phyloP scores from a whole-genome alignment of 1,139 yeast species.

The Pneumocystis wakefieldiae region DNA sequence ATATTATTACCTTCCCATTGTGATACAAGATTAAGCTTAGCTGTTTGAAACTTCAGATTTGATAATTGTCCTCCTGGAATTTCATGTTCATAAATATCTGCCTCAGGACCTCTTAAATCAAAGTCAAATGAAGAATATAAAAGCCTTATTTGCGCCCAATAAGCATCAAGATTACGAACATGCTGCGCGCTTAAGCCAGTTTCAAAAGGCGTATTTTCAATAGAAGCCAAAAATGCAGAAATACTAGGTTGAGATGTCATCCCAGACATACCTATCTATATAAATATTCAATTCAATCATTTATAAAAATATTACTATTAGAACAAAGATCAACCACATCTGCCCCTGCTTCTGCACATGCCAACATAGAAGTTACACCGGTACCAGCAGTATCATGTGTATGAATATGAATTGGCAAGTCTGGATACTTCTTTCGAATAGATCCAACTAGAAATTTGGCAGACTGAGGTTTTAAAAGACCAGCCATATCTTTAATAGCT shows the following conservation, averaged over 20 bases:
- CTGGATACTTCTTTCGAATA: slow-evolving; percentile 75
- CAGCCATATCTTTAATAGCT: slow-evolving; percentile 99
- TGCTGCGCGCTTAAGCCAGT: slow-evolving; percentile 54
- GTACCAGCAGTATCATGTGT: slow-evolving; percentile 99
- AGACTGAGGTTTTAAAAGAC: slow-evolving; percentile 91
- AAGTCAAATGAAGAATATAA: slow-evolving; percentile 95
- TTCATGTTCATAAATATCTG: slow-evolving; percentile 95
- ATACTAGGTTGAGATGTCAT: slow-evolving; percentile 96
- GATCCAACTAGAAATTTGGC: slow-evolving; percentile 67
- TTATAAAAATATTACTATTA: slow-evolving; percentile 28
- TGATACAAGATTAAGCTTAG: slow-evolving; percentile 91
- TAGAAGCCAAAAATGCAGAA: slow-evolving; percentile 78
- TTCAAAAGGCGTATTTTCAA: slow-evolving; percentile 62
- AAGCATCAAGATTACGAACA: slow-evolving; percentile 72
- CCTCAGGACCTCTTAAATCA: slow-evolving; percentile 97
- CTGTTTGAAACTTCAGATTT: slow-evolving; percentile 94
- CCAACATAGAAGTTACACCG: slow-evolving; percentile 93
- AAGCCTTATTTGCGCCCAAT: slow-evolving; percentile 98
- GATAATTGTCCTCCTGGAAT: slow-evolving; percentile 99
- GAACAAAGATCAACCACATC: slow-evolving; percentile 96
- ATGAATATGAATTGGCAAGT: slow-evolving; percentile 93
- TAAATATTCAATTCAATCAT: slow-evolving; percentile 17
- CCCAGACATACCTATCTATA: slow-evolving; percentile 58
- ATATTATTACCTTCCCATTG: slow-evolving; percentile 46
- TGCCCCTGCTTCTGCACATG: slow-evolving; percentile 90